Evolutionary conservation across 2,329 filamentous ascomycete genomes (phyloP), one percentile per base, ranked within the genome.

Genomic region (Talaromyces atroroseus): DNA sequence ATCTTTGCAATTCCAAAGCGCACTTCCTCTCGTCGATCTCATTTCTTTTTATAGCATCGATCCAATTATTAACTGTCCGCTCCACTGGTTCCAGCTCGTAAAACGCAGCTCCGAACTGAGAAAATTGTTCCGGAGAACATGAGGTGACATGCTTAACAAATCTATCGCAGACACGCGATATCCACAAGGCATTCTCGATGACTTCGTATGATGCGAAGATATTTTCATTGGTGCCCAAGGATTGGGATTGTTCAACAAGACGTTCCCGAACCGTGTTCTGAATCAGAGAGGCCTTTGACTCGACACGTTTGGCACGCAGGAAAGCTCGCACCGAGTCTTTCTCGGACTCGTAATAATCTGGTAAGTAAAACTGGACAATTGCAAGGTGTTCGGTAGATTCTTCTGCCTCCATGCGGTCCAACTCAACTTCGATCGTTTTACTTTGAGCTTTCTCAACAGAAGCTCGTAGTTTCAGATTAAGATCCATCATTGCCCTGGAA

Each of bases 61-160:
- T 89, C 84, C 91, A 96, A 55, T 82, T 82, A 66, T 96, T 96
- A 50, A 97, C 75, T 0, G 89, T 89, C 57, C 91, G 83, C 74
- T 99, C 94, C 11, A 97, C 90, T 0, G 92, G 90, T 68, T 96
- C 90, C 51, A 97, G 78, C 71, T 97, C 94, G 64, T 90, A 89
- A 57, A 94, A 74, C 2, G 91, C 89, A 44, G 87, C 86, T 64
- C 90, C 87, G 63, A 90, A 94, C 61, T 79, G 84, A 47, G 82
- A 81, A 69, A 97, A 97, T 58, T 90, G 83, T 49, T 89, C 85
- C 1, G 88, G 78, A 2, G 88, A 86, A 72, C 90, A 95, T 63
- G 85, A 84, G 63, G 82, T 86, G 64, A 96, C 90, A 59, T 88
- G 86, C 59, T 85, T 88, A 68, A 88, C 84, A 64, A 96, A 94